Conservation (phyloP, 2,329 filamentous ascomycete species). For the Scedosporium dehoogii region DNA sequence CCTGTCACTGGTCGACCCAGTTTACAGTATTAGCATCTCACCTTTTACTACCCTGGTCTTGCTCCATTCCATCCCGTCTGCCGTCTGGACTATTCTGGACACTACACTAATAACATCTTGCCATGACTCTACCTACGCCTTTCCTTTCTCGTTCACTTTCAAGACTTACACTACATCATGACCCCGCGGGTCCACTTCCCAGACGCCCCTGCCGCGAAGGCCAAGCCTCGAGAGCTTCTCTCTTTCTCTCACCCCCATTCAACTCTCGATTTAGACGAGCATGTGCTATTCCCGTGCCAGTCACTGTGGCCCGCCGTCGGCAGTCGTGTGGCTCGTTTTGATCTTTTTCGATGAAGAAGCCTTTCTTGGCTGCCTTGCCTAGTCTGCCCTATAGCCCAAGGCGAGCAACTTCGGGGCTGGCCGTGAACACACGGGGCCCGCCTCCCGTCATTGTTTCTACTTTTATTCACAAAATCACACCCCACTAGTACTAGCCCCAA, state of each 20-base stretch:
- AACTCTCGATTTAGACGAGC: neutral
- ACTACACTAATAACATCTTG: neutral
- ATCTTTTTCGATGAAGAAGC: neutral
- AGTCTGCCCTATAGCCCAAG: neutral
- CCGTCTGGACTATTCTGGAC: neutral
- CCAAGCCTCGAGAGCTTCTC: neutral
- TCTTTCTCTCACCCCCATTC: neutral
- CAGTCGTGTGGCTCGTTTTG: neutral
- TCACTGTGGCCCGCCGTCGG: neutral
- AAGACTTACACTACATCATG: neutral
- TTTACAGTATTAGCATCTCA: neutral
- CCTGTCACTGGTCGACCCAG: neutral
- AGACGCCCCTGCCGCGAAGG: slow-evolving; percentile 1
- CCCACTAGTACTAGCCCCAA: neutral
- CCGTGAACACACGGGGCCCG: neutral
- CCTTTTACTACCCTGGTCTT: neutral
- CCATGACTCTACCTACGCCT: neutral
- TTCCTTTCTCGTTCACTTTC: neutral
- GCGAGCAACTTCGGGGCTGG: neutral
- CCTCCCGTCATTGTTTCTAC: neutral
- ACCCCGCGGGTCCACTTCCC: neutral
- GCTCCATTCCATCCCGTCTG: neutral
- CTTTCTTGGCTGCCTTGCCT: neutral
- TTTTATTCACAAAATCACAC: neutral
- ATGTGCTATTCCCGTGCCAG: neutral